These are phyloP conservation scores for Starmerella apis DNA, from an alignment of 805 yeast species.

Conservation along the genomic window DNA sequence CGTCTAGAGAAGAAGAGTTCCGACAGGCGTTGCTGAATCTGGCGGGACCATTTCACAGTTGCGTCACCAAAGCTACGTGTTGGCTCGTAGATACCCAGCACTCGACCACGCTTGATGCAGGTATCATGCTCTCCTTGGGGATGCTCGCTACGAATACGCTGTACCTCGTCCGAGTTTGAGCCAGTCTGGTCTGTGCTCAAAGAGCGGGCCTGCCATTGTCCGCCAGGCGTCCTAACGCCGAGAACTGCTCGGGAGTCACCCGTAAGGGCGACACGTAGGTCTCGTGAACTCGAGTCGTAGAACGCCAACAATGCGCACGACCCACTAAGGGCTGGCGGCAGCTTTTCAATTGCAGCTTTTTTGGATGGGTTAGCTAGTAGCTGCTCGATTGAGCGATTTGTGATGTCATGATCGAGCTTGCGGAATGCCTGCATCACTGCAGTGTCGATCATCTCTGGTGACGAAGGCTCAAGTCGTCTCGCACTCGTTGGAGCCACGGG, in stretches of 20 bases:
- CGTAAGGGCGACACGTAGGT: constrained; percentile 81
- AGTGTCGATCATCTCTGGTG: constrained; percentile 58
- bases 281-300: constrained; percentile 64
- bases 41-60: constrained; percentile 70
- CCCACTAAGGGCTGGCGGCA: constrained; percentile 91
- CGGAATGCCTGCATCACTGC: constrained; percentile 75
- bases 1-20: constrained; percentile 71
- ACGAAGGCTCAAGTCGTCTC: constrained; percentile 46
- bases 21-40: constrained; percentile 63
- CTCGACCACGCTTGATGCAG: constrained; percentile 73
- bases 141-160: constrained; percentile 72
- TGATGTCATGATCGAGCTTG: constrained; percentile 77
- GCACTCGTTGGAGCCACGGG: constrained; percentile 40
- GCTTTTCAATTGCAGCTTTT: constrained; percentile 53
- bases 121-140: constrained; percentile 58
- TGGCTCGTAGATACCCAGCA: constrained; percentile 88
- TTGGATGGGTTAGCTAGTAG: constrained; percentile 58
- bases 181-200: constrained; percentile 91
- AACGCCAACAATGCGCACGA: constrained; percentile 84
- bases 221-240: constrained; percentile 48
- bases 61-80: constrained; percentile 97
- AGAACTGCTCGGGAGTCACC: constrained; percentile 92
- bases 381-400: constrained; percentile 58
- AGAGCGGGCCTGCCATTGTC: constrained; percentile 79
- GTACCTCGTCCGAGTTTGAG: constrained; percentile 76